A percentile compares a stretch with the other conserved stretches of the same genome.
phyloP scores from a whole-genome alignment of 306 rosid genomes.

The Cicer chorassanicum region DNA sequence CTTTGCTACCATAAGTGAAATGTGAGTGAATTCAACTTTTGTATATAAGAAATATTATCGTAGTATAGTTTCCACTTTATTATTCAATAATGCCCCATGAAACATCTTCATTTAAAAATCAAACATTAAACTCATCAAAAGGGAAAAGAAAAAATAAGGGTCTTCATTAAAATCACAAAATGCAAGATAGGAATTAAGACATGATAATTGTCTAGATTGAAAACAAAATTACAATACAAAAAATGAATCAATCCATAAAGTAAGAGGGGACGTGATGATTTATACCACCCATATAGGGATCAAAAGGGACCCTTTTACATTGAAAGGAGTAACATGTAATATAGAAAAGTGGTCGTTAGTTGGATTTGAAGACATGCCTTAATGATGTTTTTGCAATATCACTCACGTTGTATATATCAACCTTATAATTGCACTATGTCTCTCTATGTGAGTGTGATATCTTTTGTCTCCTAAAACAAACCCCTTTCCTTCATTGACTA shows the following conservation, averaged over 20 bases:
- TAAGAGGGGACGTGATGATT: conserved; percentile 39
- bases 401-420: conserved; percentile 36
- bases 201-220: conserved; percentile 17
- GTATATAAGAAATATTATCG: too few species aligned
- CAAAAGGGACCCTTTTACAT: conserved; percentile 53
- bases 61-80: too few species aligned
- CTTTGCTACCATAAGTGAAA: too few species aligned
- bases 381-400: conserved; percentile 41
- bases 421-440: conserved; percentile 44
- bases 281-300: conserved; percentile 53
- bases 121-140: neutral
- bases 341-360: conserved; percentile 44
- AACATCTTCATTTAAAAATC: too few species aligned
- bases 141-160: neutral
- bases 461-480: conserved; percentile 31
- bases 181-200: conserved; percentile 8
- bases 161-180: neutral
- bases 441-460: neutral
- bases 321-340: conserved; percentile 48
- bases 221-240: conserved; percentile 36
- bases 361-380: conserved; percentile 45
- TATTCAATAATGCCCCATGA: too few species aligned
- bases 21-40: too few species aligned
- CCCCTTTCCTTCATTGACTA: conserved; percentile 36
- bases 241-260: conserved; percentile 14